Base-by-base conservation (phyloP, 352 stramenopile genomes). In the Pythium scleroteichum region DNA sequence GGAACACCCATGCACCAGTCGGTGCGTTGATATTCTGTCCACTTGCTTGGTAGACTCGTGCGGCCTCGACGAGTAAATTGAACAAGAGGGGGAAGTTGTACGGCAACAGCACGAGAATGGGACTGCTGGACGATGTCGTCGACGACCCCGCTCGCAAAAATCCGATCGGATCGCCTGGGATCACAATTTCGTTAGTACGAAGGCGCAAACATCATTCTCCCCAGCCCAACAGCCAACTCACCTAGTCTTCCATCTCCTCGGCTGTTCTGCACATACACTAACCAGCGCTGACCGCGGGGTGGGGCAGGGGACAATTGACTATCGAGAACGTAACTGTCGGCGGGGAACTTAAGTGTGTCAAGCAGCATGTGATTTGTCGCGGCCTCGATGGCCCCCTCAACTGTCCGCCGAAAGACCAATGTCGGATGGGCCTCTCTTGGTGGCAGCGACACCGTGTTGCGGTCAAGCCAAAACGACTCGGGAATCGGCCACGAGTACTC, bases 81-180 rank as follows among this genome's bases (percentile, higher is more conserved):
- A 96, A 96, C 8, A 96, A 67, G 33, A 85, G 72, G 2, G 87
- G 83, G 50, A 88, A 96, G 61, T 96, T 96, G 64, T 96, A 94
- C n/a, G 87, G 87, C n/a, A 96, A 68, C 20, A 96, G 56, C 5
- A 95, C 74, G n/a, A 96, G 76, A 58, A 92, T 66, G 3, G 76
- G 29, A 35, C 29, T 73, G 19, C 62, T 87, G 10, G 71, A 69
- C 12, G 54, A 49, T 1, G 71, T 49, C 0, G 58, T 52, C 3
- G 71, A 73, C 1, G 75, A 64, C 8, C 68, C 68, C 35, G 73
- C 70, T 1, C 83, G 82, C 20, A 96, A 60, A 59, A 93, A 92
- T 12, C 87, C 87, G 62, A 96, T 87, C 0, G 87, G 81, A 33
- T 95, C 87, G 45, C 86, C 78, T 83, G 38, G 19, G 14, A 33